A percentile compares a stretch with the other conserved stretches of the same genome.
Conservation (phyloP, 2,329 filamentous ascomycete genomes). For the Nemania sp. region DNA sequence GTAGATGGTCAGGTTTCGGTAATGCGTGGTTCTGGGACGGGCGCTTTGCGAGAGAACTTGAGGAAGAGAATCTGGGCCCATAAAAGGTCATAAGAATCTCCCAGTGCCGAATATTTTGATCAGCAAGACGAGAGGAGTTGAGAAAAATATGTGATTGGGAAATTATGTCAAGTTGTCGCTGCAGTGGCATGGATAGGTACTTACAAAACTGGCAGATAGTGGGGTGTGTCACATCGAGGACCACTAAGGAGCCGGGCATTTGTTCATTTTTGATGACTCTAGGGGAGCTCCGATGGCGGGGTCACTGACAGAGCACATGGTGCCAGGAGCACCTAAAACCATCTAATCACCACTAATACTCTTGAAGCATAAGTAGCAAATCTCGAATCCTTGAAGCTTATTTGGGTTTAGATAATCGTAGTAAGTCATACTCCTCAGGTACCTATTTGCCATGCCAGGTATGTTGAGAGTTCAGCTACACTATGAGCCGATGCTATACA, state of each 20-base stretch:
- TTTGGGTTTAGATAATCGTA: too few species aligned
- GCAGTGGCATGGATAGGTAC: not conserved
- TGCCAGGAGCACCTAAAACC: not conserved
- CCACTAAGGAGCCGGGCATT: slow-evolving; percentile 11
- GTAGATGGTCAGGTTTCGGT: slow-evolving; percentile 2
- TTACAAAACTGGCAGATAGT: slow-evolving; percentile 11
- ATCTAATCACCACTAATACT: too few species aligned
- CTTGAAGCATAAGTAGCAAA: too few species aligned
- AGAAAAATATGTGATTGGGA: not conserved
- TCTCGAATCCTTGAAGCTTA: too few species aligned
- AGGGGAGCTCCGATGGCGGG: slow-evolving; percentile 33
- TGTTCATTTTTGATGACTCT: slow-evolving; percentile 18
- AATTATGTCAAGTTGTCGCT: slow-evolving; percentile 1
- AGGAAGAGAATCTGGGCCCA: not conserved
- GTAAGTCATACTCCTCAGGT: too few species aligned
- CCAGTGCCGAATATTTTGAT: slow-evolving; percentile 17
- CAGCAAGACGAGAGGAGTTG: slow-evolving; percentile 15
- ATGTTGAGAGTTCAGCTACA: too few species aligned
- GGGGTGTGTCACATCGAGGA: slow-evolving; percentile 21
- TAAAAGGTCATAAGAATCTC: not conserved
- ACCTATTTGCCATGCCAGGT: too few species aligned
- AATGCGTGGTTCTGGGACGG: slow-evolving; percentile 4
- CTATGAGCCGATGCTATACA: too few species aligned
- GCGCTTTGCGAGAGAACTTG: not conserved
- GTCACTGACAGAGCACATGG: slow-evolving; percentile 3